phyloP scores from a whole-genome alignment of 345 rosid species.

The Eucalyptus regnans region DNA sequence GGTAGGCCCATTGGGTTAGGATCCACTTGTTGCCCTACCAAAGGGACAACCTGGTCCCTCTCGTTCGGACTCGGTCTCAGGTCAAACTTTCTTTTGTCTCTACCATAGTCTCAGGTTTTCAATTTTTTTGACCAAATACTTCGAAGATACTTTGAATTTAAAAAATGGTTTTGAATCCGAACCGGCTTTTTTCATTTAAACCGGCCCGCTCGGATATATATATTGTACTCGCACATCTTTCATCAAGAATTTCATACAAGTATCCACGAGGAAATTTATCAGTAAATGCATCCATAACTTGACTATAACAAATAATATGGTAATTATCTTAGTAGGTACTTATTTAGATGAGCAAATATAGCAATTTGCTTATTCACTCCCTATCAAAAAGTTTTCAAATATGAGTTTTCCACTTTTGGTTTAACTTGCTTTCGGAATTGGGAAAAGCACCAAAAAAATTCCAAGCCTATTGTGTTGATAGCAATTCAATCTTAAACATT shows the following conservation, averaged over 20 bases:
- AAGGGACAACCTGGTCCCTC: neutral
- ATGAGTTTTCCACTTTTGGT: neutral
- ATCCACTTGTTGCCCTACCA: neutral
- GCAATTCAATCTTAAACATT: no score
- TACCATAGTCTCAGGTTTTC: neutral
- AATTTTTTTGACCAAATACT: no score
- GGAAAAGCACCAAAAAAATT: no score
- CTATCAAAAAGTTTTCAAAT: neutral
- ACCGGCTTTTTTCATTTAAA: neutral
- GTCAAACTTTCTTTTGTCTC: neutral
- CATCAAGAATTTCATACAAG: rapidly evolving
- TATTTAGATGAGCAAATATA: neutral
- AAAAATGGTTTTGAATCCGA: neutral
- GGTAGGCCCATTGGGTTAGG: neutral
- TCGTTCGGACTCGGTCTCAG: neutral
- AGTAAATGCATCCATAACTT: neutral
- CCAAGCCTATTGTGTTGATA: no score
- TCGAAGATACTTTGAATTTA: neutral
- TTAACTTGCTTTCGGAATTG: neutral
- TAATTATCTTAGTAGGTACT: neutral
- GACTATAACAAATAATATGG: neutral
- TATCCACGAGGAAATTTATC: rapidly evolving
- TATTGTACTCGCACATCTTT: rapidly evolving
- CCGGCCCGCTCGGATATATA: neutral
- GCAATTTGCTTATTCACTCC: neutral